These are phyloP conservation scores for Cladosporium oxysporum DNA, from an alignment of 2,329 filamentous ascomycete species.

Conservation along the genomic window DNA sequence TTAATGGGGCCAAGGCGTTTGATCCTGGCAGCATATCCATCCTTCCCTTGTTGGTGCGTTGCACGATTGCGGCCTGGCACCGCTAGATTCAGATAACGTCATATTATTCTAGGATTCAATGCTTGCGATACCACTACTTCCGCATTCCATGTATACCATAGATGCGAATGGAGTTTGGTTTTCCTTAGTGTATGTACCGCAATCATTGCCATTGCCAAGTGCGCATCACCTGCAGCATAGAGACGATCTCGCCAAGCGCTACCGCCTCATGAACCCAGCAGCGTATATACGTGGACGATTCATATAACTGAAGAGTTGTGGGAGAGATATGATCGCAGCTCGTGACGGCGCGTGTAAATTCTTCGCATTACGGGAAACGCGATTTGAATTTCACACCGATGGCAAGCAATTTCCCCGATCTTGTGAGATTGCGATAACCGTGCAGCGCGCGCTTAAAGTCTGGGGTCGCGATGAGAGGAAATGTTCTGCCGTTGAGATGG, in stretches of 20 bases:
- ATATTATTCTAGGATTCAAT: background rate
- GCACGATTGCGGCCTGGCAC: background rate
- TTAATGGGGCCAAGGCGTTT: background rate
- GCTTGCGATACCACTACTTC: background rate
- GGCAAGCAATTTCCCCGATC: background rate
- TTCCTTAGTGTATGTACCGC: no score
- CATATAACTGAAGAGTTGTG: background rate
- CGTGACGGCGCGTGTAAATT: background rate
- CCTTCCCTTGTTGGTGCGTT: background rate
- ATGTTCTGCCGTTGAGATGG: background rate
- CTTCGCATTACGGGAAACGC: background rate
- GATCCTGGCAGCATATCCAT: constrained; percentile 2
- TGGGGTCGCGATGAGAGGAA: background rate
- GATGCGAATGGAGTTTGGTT: background rate
- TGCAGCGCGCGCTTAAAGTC: background rate
- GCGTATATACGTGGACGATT: background rate
- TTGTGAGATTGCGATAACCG: background rate
- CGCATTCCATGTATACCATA: no score
- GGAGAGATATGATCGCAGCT: background rate
- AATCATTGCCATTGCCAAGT: background rate
- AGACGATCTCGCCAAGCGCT: background rate
- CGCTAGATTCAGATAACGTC: no score
- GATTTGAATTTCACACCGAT: background rate
- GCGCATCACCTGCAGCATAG: background rate
- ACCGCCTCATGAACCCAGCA: background rate